Evolutionary conservation across 176 grass and related monocot genomes (phyloP).

Genomic region (Typha latifolia): DNA sequence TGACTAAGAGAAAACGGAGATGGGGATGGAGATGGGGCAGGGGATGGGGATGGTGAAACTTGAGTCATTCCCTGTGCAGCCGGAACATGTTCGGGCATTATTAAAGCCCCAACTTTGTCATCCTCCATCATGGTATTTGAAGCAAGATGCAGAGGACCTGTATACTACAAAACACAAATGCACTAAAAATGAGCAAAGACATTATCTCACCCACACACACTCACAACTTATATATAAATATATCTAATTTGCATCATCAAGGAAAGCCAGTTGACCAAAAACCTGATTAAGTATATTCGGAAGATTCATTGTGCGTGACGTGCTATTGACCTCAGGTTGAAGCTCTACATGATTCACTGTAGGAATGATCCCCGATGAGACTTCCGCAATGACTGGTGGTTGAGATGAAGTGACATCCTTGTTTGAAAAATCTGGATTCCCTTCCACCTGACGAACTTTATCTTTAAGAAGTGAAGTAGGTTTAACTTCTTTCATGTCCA

Average conservation of each 20-base stretch:
- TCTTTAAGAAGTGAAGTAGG: slow-evolving; percentile 78
- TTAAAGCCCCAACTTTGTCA: slow-evolving; percentile 64
- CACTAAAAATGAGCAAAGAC: background rate
- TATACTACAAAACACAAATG: slow-evolving; percentile 56
- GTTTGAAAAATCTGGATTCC: slow-evolving; percentile 97
- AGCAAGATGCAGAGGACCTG: slow-evolving; percentile 51
- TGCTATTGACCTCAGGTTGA: slow-evolving; percentile 67
- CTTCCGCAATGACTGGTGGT: slow-evolving; percentile 39
- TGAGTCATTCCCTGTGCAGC: slow-evolving; percentile 38
- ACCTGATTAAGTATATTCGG: slow-evolving; percentile 73
- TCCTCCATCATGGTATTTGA: slow-evolving; percentile 69
- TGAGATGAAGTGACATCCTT: slow-evolving; percentile 71
- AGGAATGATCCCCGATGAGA: slow-evolving; percentile 41
- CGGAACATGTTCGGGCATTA: slow-evolving; percentile 72
- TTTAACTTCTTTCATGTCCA: slow-evolving; percentile 96
- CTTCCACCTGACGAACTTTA: slow-evolving; percentile 56
- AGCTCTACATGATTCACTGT: slow-evolving; percentile 53
- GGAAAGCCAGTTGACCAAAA: slow-evolving; percentile 12
- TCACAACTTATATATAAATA: background rate
- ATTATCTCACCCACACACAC: background rate
- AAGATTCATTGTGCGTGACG: slow-evolving; percentile 43
- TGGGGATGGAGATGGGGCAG: slow-evolving; percentile 43
- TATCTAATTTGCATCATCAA: background rate
- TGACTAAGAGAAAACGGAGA: slow-evolving; percentile 81
- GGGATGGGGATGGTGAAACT: slow-evolving; percentile 41